phyloP scores from a whole-genome alignment of 768 basidiomycete species.

The Lentinula edodes region DNA sequence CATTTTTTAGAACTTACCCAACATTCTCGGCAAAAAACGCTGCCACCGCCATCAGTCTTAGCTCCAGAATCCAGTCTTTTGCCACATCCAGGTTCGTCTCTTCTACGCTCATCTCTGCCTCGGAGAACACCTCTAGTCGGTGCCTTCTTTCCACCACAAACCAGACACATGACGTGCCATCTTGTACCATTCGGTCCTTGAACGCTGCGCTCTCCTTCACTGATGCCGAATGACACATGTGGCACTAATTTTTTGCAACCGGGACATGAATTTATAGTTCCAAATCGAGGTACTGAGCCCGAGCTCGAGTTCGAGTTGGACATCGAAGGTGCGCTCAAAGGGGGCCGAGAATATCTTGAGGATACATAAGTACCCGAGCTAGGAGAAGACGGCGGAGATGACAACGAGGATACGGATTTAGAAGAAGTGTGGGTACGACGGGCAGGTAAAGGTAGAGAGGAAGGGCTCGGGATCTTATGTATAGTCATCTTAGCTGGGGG shows the following conservation, averaged over 20 bases:
- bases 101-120: slow-evolving; percentile 41
- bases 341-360: slow-evolving; percentile 35
- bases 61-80: slow-evolving; percentile 82
- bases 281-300: slow-evolving; percentile 45
- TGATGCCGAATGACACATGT: slow-evolving; percentile 80
- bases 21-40: slow-evolving; percentile 84
- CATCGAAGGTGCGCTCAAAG: slow-evolving; percentile 29
- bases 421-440: not conserved
- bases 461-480: slow-evolving; percentile 20
- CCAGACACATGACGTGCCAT: slow-evolving; percentile 75
- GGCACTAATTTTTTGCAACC: slow-evolving; percentile 72
- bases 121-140: slow-evolving; percentile 27
- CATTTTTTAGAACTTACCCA: slow-evolving; percentile 40
- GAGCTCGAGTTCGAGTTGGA: slow-evolving; percentile 11
- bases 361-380: slow-evolving; percentile 19
- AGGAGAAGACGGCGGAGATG: slow-evolving; percentile 11
- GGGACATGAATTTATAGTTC: slow-evolving; percentile 58
- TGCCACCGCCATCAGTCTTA: slow-evolving; percentile 61
- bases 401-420: slow-evolving; percentile 9
- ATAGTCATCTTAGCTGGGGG: slow-evolving; percentile 35
- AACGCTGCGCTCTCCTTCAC: slow-evolving; percentile 21
- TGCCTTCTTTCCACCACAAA: slow-evolving; percentile 74
- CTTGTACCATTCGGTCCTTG: slow-evolving; percentile 77
- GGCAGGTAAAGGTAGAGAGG: not conserved
- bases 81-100: slow-evolving; percentile 69